Evolutionary conservation across 805 yeast species (phyloP), one percentile per base, ranked within the genome.

Genomic region (Lachancea quebecensis): DNA sequence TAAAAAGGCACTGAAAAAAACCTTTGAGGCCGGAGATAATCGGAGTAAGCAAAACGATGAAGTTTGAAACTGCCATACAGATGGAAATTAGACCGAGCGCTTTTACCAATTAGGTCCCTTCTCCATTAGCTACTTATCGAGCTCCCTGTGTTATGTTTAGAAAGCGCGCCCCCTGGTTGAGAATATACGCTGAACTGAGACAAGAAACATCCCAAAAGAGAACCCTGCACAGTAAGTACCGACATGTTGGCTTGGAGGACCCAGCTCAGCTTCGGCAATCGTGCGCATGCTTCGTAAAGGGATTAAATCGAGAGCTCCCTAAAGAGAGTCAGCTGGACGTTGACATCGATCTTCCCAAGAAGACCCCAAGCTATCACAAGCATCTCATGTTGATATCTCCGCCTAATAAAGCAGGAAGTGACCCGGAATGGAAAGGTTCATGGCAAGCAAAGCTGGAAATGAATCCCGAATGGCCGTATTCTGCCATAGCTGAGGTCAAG

Each of bases 391-490:
- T 59, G 12, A 33, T 59, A 15, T 53, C 59, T 2, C 52, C 55
- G 9, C 41, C 45, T 10, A 47, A 52, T n/a, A 37, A 45, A 11
- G 38, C 40, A 14, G 44, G 39, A 11, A 30, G 40, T 6, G 48
- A 42, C 2, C 42, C 48, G 18, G 51, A 39, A 27, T 57, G 60
- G 59, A 41, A 46, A 30, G 18, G 48, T 4, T 35, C 41, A 10
- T 60, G 65, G 65, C 54, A 53, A 28, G 47, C 52, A 10, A 58
- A 54, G 37, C 35, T 59, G 14, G 63, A 60, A 38, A 32, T 52
- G 31, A 51, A 55, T 39, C 39, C 31, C 5, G 32, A 27, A 11
- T 58, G 55, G 50, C 65, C 65, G 12, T 57, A 55, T 28, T 51
- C 51, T 38, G 33, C 49, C 2, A 42, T 60, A 18, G 48, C 47